Percentiles rank a stretch among this genome's conserved stretches.
Conservation (phyloP, 2,329 filamentous ascomycete species). For the Calonectria ilicicola region DNA sequence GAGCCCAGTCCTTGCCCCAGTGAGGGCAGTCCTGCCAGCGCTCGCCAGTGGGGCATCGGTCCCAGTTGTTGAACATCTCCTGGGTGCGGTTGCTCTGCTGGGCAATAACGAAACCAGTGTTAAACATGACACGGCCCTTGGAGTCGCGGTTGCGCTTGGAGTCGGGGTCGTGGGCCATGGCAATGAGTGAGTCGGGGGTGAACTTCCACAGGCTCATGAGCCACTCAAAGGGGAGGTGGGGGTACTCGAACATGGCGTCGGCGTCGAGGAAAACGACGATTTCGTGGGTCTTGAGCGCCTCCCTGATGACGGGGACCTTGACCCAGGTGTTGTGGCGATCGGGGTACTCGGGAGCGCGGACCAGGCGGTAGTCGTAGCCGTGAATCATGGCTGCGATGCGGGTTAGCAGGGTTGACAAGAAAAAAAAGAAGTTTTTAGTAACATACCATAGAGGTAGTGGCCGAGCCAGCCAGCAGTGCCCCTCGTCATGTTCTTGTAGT, state of each 20-base stretch:
- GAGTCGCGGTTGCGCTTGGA: slow-evolving; percentile 51
- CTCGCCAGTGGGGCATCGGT: slow-evolving; percentile 30
- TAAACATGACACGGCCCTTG: slow-evolving; percentile 36
- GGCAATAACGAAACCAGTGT: slow-evolving; percentile 38
- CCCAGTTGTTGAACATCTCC: slow-evolving; percentile 31
- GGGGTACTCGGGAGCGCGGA: slow-evolving; percentile 54
- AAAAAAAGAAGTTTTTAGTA: not conserved
- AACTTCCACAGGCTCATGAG: slow-evolving; percentile 61
- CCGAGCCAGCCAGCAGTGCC: slow-evolving; percentile 35
- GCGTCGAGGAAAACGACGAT: slow-evolving; percentile 59
- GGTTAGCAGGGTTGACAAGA: not conserved
- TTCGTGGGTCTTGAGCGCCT: slow-evolving; percentile 53
- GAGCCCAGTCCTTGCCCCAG: slow-evolving; percentile 42
- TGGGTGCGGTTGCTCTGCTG: slow-evolving; percentile 38
- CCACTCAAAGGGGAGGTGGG: slow-evolving; percentile 60
- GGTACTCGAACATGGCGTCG: slow-evolving; percentile 55
- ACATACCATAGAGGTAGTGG: slow-evolving; percentile 38
- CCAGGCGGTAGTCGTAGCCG: slow-evolving; percentile 62
- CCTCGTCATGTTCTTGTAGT: slow-evolving; percentile 30
- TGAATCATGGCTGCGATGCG: slow-evolving; percentile 51
- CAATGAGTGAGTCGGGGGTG: slow-evolving; percentile 52
- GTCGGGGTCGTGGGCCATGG: slow-evolving; percentile 59
- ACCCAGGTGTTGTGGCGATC: slow-evolving; percentile 60
- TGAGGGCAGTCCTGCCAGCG: slow-evolving; percentile 31
- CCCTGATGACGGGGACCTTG: slow-evolving; percentile 53